These are phyloP conservation scores for Fusarium aywerte DNA, from an alignment of 2,329 filamentous ascomycete genomes.

Conservation along the genomic window DNA sequence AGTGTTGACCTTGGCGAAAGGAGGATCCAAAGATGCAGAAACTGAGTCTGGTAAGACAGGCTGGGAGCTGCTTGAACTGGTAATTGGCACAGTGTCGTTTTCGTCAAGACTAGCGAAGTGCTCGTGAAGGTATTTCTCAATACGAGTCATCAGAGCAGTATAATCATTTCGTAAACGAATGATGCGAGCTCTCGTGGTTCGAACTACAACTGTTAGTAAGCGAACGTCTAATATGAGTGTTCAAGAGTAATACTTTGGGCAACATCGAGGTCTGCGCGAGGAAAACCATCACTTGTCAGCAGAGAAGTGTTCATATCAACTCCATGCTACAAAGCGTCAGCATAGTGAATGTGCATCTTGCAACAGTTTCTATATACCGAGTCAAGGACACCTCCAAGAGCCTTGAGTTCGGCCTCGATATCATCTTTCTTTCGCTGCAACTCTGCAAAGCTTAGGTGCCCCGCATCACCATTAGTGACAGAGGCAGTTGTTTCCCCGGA, in stretches of 20 bases:
- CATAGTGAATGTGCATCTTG: neutral
- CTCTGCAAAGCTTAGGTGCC: slow-evolving; percentile 77
- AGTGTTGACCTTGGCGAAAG: slow-evolving; percentile 89
- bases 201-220: slow-evolving; percentile 67
- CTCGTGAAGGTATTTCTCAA: slow-evolving; percentile 88
- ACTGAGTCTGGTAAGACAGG: slow-evolving; percentile 50
- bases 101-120: slow-evolving; percentile 81
- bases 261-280: slow-evolving; percentile 92
- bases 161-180: slow-evolving; percentile 93
- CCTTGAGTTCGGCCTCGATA: slow-evolving; percentile 86
- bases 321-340: slow-evolving; percentile 72
- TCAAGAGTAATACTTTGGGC: slow-evolving; percentile 75
- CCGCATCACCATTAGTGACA: slow-evolving; percentile 68
- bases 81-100: slow-evolving; percentile 50
- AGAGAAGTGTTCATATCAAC: slow-evolving; percentile 93
- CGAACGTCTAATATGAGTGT: slow-evolving; percentile 33
- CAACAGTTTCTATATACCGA: slow-evolving; percentile 68
- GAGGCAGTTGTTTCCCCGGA: slow-evolving; percentile 79
- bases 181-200: slow-evolving; percentile 90
- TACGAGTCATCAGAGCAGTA: slow-evolving; percentile 83
- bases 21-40: slow-evolving; percentile 43
- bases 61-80: slow-evolving; percentile 39
- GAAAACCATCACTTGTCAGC: slow-evolving; percentile 89
- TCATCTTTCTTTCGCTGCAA: slow-evolving; percentile 86
- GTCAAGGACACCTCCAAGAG: slow-evolving; percentile 85